These are phyloP conservation scores for Gypsophila paniculata DNA, from an alignment of 179 eudicot genomes.

Conservation along the genomic window DNA sequence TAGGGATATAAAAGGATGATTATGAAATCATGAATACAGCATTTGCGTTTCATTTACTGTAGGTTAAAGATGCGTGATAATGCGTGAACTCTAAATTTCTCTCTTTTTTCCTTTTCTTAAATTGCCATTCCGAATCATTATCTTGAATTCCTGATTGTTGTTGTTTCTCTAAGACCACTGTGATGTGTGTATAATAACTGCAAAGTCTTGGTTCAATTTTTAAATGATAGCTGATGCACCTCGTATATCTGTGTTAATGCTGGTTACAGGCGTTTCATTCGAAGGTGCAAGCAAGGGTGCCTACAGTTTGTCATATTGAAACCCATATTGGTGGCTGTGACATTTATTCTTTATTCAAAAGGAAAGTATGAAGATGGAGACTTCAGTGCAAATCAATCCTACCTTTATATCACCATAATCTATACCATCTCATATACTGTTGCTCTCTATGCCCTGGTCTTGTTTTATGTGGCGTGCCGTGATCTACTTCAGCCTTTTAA, in stretches of 20 bases:
- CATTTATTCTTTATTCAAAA: constrained; percentile 75
- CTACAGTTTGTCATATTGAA: constrained; percentile 95
- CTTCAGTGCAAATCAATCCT: constrained; percentile 79
- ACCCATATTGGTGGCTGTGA: constrained; percentile 77
- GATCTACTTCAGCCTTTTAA: constrained; percentile 91
- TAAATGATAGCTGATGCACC: constrained; percentile 1
- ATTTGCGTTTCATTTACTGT: not conserved
- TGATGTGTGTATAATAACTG: not conserved
- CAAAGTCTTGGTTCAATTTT: no score
- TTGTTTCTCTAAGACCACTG: not conserved
- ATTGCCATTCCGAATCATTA: not conserved
- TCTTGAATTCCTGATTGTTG: constrained; percentile 2
- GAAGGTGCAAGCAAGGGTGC: constrained; percentile 96
- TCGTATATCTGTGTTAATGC: constrained; percentile 19
- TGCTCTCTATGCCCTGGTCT: constrained; percentile 84
- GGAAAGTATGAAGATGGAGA: constrained; percentile 91
- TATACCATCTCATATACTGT: constrained; percentile 78
- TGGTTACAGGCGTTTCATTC: constrained; percentile 75
- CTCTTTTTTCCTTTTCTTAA: not conserved
- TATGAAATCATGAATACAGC: not conserved
- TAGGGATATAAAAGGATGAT: constrained; percentile 2
- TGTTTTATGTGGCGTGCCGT: constrained; percentile 91
- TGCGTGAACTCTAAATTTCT: not conserved
- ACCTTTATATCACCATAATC: constrained; percentile 87
- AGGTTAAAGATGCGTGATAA: not conserved